Conservation (phyloP, 108 stramenopile species). For the Poteriospumella lacustris region DNA sequence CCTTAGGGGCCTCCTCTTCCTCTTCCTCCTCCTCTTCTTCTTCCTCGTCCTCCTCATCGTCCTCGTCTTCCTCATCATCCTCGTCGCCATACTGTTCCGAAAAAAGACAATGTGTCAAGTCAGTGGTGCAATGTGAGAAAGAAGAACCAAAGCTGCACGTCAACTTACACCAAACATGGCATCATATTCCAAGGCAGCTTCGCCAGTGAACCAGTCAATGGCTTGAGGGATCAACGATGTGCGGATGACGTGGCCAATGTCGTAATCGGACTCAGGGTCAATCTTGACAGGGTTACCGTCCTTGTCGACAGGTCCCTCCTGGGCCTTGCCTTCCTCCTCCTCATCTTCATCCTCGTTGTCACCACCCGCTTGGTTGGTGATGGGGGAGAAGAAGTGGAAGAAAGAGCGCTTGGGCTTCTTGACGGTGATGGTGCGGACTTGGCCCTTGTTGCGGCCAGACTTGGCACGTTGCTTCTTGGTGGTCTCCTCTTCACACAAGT, state of each 20-base stretch:
- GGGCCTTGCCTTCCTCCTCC: not conserved
- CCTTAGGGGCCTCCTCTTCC: not conserved
- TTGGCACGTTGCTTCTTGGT: constrained; percentile 77
- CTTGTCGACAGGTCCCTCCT: too few species aligned
- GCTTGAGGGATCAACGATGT: not conserved
- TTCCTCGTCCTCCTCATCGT: not conserved
- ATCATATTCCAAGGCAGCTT: not conserved
- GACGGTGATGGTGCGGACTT: constrained; percentile 67
- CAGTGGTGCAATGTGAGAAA: not conserved
- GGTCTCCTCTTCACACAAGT: constrained; percentile 48
- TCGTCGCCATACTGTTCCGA: not conserved
- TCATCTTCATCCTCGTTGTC: constrained; percentile 20
- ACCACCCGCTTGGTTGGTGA: not conserved
- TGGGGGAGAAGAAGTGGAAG: constrained; percentile 72
- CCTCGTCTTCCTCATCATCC: not conserved
- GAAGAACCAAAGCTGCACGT: not conserved
- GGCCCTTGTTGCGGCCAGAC: constrained; percentile 66
- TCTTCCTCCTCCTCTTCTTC: not conserved
- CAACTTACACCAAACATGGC: not conserved
- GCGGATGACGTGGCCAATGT: not conserved
- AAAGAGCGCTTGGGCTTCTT: constrained; percentile 72
- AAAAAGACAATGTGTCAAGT: not conserved
- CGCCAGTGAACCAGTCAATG: not conserved
- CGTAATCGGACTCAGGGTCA: not conserved
- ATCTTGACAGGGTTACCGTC: not conserved